phyloP scores from a whole-genome alignment of 2,329 filamentous ascomycete species.

The Curvularia eragrostidis region DNA sequence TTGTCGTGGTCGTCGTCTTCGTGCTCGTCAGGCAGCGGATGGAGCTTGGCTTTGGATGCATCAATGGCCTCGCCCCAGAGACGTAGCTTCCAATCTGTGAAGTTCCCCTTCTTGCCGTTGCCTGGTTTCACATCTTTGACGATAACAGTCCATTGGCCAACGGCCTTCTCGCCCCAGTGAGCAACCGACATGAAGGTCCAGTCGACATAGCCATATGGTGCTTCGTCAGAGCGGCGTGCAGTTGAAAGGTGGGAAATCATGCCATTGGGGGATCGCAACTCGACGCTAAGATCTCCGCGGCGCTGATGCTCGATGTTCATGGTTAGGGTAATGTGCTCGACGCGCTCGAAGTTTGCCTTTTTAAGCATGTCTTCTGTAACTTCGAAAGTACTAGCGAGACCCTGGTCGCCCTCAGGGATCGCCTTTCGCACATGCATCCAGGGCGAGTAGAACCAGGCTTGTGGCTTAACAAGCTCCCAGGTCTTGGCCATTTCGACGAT shows the following conservation, averaged over 20 bases:
- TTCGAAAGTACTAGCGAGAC: constrained; percentile 79
- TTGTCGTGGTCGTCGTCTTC: constrained; percentile 83
- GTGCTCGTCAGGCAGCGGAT: constrained; percentile 81
- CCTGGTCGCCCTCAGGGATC: constrained; percentile 84
- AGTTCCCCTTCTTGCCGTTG: constrained; percentile 78
- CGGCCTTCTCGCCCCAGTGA: constrained; percentile 90
- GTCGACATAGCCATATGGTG: constrained; percentile 76
- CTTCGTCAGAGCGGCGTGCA: constrained; percentile 72
- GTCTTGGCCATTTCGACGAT: constrained; percentile 85
- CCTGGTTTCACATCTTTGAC: constrained; percentile 78
- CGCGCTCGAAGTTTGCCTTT: constrained; percentile 78
- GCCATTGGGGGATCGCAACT: constrained; percentile 83
- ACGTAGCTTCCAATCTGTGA: constrained; percentile 91
- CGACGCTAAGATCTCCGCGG: constrained; percentile 90
- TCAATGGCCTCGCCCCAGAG: constrained; percentile 92
- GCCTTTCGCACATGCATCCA: constrained; percentile 88
- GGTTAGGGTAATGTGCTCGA: constrained; percentile 96
- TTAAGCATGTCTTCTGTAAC: constrained; percentile 82
- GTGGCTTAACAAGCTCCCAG: constrained; percentile 89
- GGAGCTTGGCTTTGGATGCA: constrained; percentile 70
- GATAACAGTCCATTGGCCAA: constrained; percentile 89
- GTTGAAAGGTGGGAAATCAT: constrained; percentile 84
- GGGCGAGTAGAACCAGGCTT: constrained; percentile 92
- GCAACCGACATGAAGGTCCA: constrained; percentile 99
- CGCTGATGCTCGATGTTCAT: constrained; percentile 93